These are phyloP conservation scores for Trichoderma afroharzianum DNA, from an alignment of 2,329 filamentous ascomycete genomes.

Conservation along the genomic window DNA sequence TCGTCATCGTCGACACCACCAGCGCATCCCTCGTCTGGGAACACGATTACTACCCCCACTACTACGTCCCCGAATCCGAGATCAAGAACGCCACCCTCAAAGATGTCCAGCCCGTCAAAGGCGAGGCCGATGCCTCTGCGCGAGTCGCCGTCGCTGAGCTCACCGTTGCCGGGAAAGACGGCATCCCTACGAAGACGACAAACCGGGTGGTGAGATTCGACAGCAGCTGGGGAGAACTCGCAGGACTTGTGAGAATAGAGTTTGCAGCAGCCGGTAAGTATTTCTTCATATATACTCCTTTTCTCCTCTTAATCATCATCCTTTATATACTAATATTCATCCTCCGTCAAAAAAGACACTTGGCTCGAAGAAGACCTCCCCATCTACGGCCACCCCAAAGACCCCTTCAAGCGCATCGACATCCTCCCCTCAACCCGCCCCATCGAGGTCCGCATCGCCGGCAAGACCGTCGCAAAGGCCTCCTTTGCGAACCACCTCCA, in stretches of 20 bases:
- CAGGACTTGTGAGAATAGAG: constrained; percentile 33
- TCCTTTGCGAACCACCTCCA: constrained; percentile 50
- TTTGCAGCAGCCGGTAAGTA: constrained; percentile 34
- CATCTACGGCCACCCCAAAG: constrained; percentile 61
- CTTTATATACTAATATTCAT: not conserved
- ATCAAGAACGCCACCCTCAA: constrained; percentile 28
- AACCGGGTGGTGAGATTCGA: constrained; percentile 39
- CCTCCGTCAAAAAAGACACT: constrained; percentile 27
- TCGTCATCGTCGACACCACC: constrained; percentile 36
- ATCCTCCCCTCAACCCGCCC: constrained; percentile 52
- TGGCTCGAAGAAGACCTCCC: constrained; percentile 55
- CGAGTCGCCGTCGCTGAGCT: constrained; percentile 32
- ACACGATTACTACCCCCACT: constrained; percentile 47
- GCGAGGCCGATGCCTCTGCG: constrained; percentile 26
- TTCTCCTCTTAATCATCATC: rapidly evolving
- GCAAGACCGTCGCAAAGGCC: constrained; percentile 45
- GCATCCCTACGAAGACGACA: constrained; percentile 26
- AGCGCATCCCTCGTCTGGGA: constrained; percentile 41
- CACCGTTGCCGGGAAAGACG: constrained; percentile 26
- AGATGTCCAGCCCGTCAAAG: constrained; percentile 27
- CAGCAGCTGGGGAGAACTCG: constrained; percentile 31
- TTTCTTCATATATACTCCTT: rapidly evolving
- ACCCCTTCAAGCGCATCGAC: constrained; percentile 64
- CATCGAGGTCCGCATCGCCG: constrained; percentile 48
- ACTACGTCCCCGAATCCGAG: constrained; percentile 36